phyloP scores from a whole-genome alignment of 306 rosid species.

The Bauhinia variegata region DNA sequence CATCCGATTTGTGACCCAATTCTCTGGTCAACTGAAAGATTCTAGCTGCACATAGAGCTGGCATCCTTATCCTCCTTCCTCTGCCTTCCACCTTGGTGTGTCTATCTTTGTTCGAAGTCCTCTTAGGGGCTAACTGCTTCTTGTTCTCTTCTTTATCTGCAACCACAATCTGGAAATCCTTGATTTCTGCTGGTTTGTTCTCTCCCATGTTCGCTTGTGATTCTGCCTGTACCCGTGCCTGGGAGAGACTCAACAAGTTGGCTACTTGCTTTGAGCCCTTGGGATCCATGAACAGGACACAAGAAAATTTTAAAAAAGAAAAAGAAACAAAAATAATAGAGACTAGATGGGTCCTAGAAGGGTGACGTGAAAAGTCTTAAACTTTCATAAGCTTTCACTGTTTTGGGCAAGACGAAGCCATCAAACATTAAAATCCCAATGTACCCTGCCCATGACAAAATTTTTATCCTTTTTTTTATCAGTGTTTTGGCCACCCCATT shows the following conservation, averaged over 20 bases:
- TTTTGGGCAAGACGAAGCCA: conserved; percentile 66
- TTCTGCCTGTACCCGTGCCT: conserved; percentile 28
- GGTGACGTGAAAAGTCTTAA: conserved; percentile 70
- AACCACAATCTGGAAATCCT: conserved; percentile 74
- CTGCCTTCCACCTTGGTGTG: conserved; percentile 98
- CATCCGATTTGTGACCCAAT: conserved; percentile 97
- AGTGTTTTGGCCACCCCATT: conserved; percentile 50
- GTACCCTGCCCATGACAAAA: conserved; percentile 44
- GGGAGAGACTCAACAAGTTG: conserved; percentile 66
- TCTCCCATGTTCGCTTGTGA: conserved; percentile 58
- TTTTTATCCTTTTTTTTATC: conserved; percentile 44
- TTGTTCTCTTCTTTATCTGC: conserved; percentile 69
- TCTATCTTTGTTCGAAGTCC: conserved; percentile 89
- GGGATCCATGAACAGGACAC: conserved; percentile 85
- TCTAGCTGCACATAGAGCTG: conserved; percentile 91
- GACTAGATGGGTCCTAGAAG: conserved; percentile 53
- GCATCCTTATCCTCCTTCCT: conserved; percentile 96
- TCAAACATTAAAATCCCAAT: conserved; percentile 58
- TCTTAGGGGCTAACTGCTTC: conserved; percentile 84
- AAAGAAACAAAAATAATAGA: neutral
- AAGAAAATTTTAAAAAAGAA: conserved; percentile 16
- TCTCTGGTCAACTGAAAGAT: conserved; percentile 91
- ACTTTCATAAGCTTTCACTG: conserved; percentile 88
- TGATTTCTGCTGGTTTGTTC: conserved; percentile 66
- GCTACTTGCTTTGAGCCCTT: conserved; percentile 69